Percentiles rank a stretch among this genome's conserved stretches.
Evolutionary conservation across 345 rosid genomes (phyloP).

Genomic region (Syzygium grande): DNA sequence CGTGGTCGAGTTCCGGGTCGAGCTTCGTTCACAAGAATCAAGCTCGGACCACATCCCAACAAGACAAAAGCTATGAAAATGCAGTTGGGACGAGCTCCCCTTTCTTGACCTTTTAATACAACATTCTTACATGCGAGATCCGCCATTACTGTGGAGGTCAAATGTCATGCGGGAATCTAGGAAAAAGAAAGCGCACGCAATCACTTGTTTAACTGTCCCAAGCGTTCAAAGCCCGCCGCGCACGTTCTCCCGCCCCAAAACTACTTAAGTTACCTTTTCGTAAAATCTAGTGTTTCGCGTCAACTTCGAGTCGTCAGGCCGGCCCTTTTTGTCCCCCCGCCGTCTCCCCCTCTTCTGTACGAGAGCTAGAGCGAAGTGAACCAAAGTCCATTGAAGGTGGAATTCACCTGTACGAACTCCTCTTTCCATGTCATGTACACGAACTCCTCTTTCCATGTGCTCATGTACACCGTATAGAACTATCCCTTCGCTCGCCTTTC

Average conservation of each 20-base stretch:
- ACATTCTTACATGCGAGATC: neutral
- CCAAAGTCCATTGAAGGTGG: neutral
- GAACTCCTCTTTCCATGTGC: too few relatives aligned
- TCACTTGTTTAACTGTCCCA: neutral
- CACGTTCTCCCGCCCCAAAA: neutral
- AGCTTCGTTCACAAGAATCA: neutral
- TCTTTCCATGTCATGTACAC: too few relatives aligned
- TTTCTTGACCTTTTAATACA: neutral
- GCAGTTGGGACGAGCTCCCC: neutral
- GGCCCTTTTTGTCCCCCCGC: neutral
- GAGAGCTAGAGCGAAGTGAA: neutral
- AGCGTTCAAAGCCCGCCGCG: neutral
- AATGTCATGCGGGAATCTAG: neutral
- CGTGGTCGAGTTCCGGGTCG: neutral
- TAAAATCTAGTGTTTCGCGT: neutral
- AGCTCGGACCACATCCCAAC: neutral
- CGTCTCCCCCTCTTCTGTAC: neutral
- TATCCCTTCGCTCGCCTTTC: too few relatives aligned
- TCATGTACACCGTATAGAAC: too few relatives aligned
- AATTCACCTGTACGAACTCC: neutral
- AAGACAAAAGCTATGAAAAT: neutral
- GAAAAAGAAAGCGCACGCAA: neutral
- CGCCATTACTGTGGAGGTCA: neutral
- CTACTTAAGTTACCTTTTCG: too few relatives aligned
- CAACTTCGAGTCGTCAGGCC: neutral